These are phyloP conservation scores for Microdochium nivale DNA, from an alignment of 2,329 filamentous ascomycete species.

Conservation along the genomic window DNA sequence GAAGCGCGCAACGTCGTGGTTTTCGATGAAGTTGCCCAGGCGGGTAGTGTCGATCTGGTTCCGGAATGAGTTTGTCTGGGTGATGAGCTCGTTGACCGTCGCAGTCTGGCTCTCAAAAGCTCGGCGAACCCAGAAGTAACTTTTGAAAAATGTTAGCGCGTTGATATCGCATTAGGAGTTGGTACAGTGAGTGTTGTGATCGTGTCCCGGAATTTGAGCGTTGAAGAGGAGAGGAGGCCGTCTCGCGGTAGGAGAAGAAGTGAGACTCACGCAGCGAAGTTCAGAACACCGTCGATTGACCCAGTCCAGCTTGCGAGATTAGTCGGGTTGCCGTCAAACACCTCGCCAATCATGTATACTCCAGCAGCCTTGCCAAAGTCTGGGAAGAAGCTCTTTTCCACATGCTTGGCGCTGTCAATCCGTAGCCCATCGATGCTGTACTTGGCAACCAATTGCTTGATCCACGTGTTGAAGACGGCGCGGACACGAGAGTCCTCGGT, in stretches of 20 bases:
- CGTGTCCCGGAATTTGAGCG: no score
- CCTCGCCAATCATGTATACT: constrained; percentile 41
- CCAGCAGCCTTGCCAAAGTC: constrained; percentile 34
- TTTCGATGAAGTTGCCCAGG: constrained; percentile 37
- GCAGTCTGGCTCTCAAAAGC: constrained; percentile 17
- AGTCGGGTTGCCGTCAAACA: constrained; percentile 34
- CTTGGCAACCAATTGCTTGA: constrained; percentile 34
- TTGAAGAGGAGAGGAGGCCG: no score
- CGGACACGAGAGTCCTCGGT: constrained; percentile 33
- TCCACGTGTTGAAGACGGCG: constrained; percentile 36
- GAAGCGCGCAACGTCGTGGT: constrained; percentile 39
- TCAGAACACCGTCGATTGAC: constrained; percentile 37
- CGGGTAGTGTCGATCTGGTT: constrained; percentile 20
- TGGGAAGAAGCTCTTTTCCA: constrained; percentile 38
- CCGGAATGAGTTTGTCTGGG: constrained; percentile 14
- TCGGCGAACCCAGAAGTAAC: constrained; percentile 14
- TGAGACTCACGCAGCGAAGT: constrained; percentile 35
- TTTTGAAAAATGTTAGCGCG: not conserved
- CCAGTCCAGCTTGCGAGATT: constrained; percentile 36
- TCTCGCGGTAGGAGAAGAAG: no score
- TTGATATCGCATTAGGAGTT: not conserved
- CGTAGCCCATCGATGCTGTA: constrained; percentile 44
- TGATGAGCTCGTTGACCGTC: constrained; percentile 25
- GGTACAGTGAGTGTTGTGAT: no score
- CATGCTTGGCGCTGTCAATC: constrained; percentile 38